Percentiles rank a stretch among this genome's conserved stretches.
Conservation (phyloP, 1,139 yeast species). For the Candida dubliniensis region DNA sequence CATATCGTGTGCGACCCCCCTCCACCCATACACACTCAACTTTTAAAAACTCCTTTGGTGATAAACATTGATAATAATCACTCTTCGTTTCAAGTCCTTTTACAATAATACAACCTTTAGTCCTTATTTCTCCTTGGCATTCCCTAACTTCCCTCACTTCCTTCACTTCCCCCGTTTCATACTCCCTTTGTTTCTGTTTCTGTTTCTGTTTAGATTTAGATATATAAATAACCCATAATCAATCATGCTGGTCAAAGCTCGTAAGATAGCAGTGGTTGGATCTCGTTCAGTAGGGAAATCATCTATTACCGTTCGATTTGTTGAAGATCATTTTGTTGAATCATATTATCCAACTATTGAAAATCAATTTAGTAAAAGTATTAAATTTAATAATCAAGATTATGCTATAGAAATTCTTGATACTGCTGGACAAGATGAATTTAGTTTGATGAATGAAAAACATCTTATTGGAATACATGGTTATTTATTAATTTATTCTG, state of each 20-base stretch:
- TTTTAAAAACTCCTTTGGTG: too few species aligned
- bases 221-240: not conserved
- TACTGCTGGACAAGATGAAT: constrained; percentile 96
- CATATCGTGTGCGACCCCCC: too few species aligned
- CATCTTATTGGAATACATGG: constrained; percentile 86
- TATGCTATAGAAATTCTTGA: constrained; percentile 86
- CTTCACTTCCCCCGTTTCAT: not conserved
- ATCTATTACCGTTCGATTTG: constrained; percentile 81
- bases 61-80: too few species aligned
- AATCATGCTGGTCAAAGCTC: constrained; percentile 45
- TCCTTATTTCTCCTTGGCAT: too few species aligned
- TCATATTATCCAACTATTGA: constrained; percentile 92
- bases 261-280: constrained; percentile 88
- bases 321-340: constrained; percentile 86
- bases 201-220: not conserved
- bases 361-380: constrained; percentile 77
- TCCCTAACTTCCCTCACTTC: too few species aligned
- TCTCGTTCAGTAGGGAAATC: constrained; percentile 90
- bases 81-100: too few species aligned
- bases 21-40: too few species aligned
- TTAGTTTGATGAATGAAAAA: constrained; percentile 78
- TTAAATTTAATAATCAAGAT: constrained; percentile 70
- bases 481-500: constrained; percentile 77
- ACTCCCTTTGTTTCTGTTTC: not conserved
- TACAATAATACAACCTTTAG: too few species aligned